phyloP scores from a whole-genome alignment of 2,329 filamentous ascomycete species.

The Sordariomycetes sp. region DNA sequence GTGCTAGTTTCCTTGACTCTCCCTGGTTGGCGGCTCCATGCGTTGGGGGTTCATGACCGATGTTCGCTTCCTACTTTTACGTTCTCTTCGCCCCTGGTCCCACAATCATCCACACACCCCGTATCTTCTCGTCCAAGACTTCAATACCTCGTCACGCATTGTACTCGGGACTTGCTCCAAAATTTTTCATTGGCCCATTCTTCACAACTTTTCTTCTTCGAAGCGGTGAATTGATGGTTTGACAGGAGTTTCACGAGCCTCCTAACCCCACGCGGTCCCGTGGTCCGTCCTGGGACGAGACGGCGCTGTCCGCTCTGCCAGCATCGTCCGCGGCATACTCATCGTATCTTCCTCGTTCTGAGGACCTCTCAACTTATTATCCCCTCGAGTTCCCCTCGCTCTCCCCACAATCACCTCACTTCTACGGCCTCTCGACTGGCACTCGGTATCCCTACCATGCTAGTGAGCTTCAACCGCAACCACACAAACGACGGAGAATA shows the following conservation, averaged over 20 bases:
- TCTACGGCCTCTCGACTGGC: not conserved
- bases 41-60: constrained; percentile 33
- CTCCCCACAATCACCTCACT: not conserved
- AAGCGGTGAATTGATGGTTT: constrained; percentile 28
- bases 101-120: constrained; percentile 14
- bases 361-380: too few species aligned
- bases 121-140: too few species aligned
- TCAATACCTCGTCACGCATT: too few species aligned
- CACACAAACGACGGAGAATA: not conserved
- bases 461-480: not conserved
- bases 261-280: constrained; percentile 15
- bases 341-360: too few species aligned
- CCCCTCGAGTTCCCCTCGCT: too few species aligned
- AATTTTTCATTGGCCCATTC: constrained; percentile 12
- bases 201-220: constrained; percentile 4
- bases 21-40: constrained; percentile 30
- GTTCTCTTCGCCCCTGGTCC: not conserved
- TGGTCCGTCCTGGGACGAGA: too few species aligned
- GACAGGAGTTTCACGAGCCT: constrained; percentile 19
- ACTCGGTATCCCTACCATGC: not conserved
- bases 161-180: too few species aligned
- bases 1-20: constrained; percentile 18
- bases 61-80: constrained; percentile 7
- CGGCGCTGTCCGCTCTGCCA: too few species aligned
- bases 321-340: too few species aligned